These are phyloP conservation scores for Musa schizocarpa DNA, from an alignment of 176 grass and related monocot species.

Conservation along the genomic window DNA sequence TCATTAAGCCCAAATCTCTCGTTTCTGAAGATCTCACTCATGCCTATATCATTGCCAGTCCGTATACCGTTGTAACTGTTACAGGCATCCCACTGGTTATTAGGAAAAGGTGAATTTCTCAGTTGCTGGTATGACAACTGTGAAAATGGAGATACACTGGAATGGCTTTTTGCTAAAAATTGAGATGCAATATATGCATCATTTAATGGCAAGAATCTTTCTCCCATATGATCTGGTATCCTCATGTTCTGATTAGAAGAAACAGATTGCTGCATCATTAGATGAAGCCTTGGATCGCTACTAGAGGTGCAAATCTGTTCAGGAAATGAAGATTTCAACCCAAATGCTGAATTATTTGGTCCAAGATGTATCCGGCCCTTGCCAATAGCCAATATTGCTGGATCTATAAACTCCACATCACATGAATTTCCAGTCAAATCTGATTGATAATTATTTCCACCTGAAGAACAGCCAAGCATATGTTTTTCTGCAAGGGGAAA, in stretches of 20 bases:
- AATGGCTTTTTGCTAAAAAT: slow-evolving; percentile 45
- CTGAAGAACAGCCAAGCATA: slow-evolving; percentile 23
- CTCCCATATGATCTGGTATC: slow-evolving; percentile 41
- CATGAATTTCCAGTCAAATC: slow-evolving; percentile 39
- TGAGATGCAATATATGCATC: slow-evolving; percentile 56
- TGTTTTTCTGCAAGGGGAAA: slow-evolving; percentile 35
- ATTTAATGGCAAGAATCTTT: slow-evolving; percentile 47
- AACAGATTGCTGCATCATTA: slow-evolving; percentile 54
- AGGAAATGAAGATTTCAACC: slow-evolving; percentile 42
- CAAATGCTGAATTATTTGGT: slow-evolving; percentile 45
- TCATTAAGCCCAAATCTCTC: slow-evolving; percentile 35
- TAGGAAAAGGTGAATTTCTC: slow-evolving; percentile 49
- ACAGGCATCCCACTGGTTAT: slow-evolving; percentile 68
- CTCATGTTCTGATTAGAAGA: slow-evolving; percentile 51
- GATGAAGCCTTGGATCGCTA: slow-evolving; percentile 57
- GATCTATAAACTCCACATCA: slow-evolving; percentile 84
- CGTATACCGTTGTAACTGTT: slow-evolving; percentile 75
- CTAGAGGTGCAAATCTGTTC: slow-evolving; percentile 43
- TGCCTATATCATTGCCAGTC: slow-evolving; percentile 34
- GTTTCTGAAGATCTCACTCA: slow-evolving; percentile 48
- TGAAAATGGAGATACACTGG: slow-evolving; percentile 35
- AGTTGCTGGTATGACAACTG: slow-evolving; percentile 40
- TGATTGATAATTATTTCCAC: slow-evolving; percentile 47
- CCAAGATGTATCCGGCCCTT: slow-evolving; percentile 58
- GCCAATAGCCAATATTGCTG: slow-evolving; percentile 82